Evolutionary conservation across 768 basidiomycete species (phyloP).

Genomic region (Agaricus sinodeliciosus): DNA sequence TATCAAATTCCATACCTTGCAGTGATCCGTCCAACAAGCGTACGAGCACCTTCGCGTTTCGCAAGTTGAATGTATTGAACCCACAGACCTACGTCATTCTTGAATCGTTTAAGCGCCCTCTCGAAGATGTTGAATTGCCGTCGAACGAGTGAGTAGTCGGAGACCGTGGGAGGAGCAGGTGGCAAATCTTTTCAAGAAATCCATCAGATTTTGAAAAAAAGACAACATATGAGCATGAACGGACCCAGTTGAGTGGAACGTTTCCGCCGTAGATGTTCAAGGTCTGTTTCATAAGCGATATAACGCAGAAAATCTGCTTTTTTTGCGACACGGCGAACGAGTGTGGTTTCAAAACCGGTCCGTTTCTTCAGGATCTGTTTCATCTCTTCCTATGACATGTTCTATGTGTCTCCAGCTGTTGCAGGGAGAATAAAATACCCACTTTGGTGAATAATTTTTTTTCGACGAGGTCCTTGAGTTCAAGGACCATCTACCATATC

Average conservation of each 20-base stretch:
- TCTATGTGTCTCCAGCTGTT: constrained; percentile 13
- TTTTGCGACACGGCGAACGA: constrained; percentile 78
- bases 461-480: constrained; percentile 88
- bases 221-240: constrained; percentile 15
- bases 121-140: constrained; percentile 89
- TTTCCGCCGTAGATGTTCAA: constrained; percentile 77
- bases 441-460: constrained; percentile 81
- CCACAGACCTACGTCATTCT: constrained; percentile 83
- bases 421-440: constrained; percentile 17
- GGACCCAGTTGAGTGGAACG: constrained; percentile 66
- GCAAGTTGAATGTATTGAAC: constrained; percentile 84
- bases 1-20: constrained; percentile 51
- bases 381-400: constrained; percentile 54
- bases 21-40: constrained; percentile 74
- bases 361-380: constrained; percentile 82
- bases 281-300: constrained; percentile 84
- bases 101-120: constrained; percentile 84
- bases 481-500: constrained; percentile 72
- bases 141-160: constrained; percentile 79
- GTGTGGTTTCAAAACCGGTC: constrained; percentile 75
- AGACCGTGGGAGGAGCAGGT: constrained; percentile 53
- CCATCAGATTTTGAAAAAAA: constrained; percentile 2
- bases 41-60: constrained; percentile 69
- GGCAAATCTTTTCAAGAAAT: constrained; percentile 28
- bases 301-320: constrained; percentile 89